A percentile compares a stretch with the other conserved stretches of the same genome.
These are phyloP conservation scores for Saccharomyces pastorianus DNA, from an alignment of 1,139 yeast species.

Conservation along the genomic window DNA sequence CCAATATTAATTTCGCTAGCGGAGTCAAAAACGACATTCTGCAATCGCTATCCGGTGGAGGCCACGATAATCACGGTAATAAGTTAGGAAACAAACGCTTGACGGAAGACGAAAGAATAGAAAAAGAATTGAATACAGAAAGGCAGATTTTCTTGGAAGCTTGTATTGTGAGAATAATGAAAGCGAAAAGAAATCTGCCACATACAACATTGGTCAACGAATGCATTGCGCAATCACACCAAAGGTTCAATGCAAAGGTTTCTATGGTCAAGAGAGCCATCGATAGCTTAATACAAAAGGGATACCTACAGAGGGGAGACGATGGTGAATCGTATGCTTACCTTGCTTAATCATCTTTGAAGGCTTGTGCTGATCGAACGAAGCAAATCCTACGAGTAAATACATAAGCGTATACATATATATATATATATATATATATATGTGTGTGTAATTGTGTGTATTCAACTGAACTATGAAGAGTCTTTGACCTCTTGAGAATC, in stretches of 20 bases:
- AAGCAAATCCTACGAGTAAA: neutral
- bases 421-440: neutral
- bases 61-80: constrained; percentile 4
- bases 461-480: neutral
- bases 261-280: constrained; percentile 83
- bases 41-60: constrained; percentile 5
- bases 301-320: constrained; percentile 71
- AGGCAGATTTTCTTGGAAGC: constrained; percentile 84
- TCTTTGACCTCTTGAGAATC: neutral
- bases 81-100: constrained; percentile 9
- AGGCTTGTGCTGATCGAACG: neutral
- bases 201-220: constrained; percentile 82
- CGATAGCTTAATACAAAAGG: constrained; percentile 78
- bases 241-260: constrained; percentile 77
- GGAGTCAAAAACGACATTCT: constrained; percentile 64
- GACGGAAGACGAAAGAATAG: constrained; percentile 69
- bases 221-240: constrained; percentile 77
- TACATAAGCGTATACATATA: too few relatives aligned
- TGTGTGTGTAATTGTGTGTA: neutral
- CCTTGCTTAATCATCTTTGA: constrained; percentile 40
- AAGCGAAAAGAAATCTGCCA: constrained; percentile 72
- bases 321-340: constrained; percentile 67
- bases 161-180: constrained; percentile 93
- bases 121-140: constrained; percentile 78
- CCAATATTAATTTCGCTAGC: constrained; percentile 76